Percentiles rank a stretch among this genome's conserved stretches.
Conservation (phyloP, 176 grass and related monocot species). For the Miscanthus lutarioriparius region DNA sequence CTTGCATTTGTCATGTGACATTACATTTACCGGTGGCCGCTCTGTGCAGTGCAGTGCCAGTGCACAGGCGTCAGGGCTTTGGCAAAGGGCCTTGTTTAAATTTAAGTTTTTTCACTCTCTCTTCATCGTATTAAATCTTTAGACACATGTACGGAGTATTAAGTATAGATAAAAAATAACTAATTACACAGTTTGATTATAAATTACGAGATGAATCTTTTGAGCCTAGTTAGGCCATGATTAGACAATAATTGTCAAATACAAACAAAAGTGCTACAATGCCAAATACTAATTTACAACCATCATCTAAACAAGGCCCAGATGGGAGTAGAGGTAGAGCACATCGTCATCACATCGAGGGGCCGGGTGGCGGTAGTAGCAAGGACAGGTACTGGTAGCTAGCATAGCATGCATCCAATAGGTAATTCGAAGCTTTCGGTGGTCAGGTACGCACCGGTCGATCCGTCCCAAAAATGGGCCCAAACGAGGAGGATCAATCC, state of each 20-base stretch:
- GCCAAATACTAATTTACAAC: too few relatives aligned
- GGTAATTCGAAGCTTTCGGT: conserved; percentile 46
- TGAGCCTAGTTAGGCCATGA: too few relatives aligned
- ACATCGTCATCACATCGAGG: background rate
- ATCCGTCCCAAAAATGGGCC: conserved; percentile 25
- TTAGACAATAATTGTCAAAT: too few relatives aligned
- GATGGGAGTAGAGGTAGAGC: background rate
- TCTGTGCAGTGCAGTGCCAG: background rate
- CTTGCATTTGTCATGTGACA: background rate
- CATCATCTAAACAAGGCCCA: too few relatives aligned
- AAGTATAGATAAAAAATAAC: too few relatives aligned
- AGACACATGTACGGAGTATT: too few relatives aligned
- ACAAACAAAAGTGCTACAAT: too few relatives aligned
- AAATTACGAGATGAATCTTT: too few relatives aligned
- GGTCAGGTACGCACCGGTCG: conserved; percentile 24
- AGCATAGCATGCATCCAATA: background rate
- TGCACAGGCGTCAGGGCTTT: conserved; percentile 13
- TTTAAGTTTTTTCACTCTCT: too few relatives aligned
- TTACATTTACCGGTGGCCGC: background rate
- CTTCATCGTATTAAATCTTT: too few relatives aligned
- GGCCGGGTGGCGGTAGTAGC: background rate
- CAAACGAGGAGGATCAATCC: conserved; percentile 40
- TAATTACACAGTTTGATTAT: too few relatives aligned
- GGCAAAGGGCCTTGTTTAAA: too few relatives aligned
- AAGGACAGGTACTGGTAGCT: background rate